Evolutionary conservation across 2,329 filamentous ascomycete species (phyloP).

Genomic region (Beauveria bassiana): DNA sequence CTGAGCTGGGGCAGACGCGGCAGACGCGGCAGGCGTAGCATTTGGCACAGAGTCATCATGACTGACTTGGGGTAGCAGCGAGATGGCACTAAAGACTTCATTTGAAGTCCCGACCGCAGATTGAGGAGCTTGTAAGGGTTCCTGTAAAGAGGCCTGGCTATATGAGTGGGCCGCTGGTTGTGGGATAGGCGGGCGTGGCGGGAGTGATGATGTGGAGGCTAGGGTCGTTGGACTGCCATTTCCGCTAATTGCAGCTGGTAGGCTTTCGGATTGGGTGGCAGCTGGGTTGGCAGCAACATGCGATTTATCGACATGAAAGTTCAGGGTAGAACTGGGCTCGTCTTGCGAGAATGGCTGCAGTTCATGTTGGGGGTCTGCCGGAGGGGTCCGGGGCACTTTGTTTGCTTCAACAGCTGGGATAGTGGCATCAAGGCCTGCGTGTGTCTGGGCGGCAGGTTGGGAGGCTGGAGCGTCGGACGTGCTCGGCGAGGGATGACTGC

Average conservation of each 20-base stretch:
- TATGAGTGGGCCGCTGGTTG: conserved; percentile 30
- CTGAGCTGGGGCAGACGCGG: conserved; percentile 24
- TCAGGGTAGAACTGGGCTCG: not conserved
- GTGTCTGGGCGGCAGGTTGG: conserved; percentile 9
- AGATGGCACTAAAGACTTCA: conserved; percentile 25
- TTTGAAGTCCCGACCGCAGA: conserved; percentile 23
- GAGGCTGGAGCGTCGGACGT: conserved; percentile 14
- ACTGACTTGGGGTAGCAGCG: conserved; percentile 22
- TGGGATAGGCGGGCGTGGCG: conserved; percentile 37
- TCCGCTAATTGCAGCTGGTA: conserved; percentile 21
- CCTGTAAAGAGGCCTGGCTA: conserved; percentile 22
- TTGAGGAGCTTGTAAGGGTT: conserved; percentile 17
- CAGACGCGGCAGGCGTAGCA: conserved; percentile 16
- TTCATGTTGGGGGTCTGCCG: not conserved
- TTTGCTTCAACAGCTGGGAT: not conserved
- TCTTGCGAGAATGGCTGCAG: not conserved
- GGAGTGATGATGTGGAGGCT: conserved; percentile 36
- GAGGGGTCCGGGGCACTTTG: not conserved
- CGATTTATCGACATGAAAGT: conserved; percentile 22
- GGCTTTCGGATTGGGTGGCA: conserved; percentile 19
- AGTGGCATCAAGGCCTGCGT: conserved; percentile 5
- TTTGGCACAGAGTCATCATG: conserved; percentile 19
- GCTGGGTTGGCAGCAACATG: conserved; percentile 15
- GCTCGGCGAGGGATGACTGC: conserved; percentile 19
- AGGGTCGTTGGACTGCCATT: conserved; percentile 24